phyloP scores from a whole-genome alignment of 2,329 filamentous ascomycete species.

The Ceratocystis cubensis region DNA sequence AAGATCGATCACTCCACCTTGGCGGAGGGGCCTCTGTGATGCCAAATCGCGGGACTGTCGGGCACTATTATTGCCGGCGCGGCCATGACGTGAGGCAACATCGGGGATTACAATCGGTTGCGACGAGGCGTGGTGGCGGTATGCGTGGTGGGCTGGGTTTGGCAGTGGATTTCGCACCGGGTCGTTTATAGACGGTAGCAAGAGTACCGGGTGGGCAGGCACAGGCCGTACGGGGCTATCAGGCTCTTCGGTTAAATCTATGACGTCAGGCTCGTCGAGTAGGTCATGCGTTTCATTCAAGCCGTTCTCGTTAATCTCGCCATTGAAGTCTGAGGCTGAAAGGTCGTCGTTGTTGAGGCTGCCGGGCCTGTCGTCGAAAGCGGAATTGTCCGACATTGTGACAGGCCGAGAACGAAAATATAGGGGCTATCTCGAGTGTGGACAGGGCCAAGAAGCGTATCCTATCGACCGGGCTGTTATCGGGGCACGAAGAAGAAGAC shows the following conservation, averaged over 20 bases:
- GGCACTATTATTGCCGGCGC: neutral
- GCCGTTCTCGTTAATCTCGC: slow-evolving; percentile 28
- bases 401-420: neutral
- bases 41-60: slow-evolving; percentile 1
- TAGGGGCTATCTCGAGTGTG: neutral
- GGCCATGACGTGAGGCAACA: neutral
- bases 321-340: slow-evolving; percentile 21
- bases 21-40: neutral
- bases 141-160: slow-evolving; percentile 31
- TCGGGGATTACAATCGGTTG: neutral
- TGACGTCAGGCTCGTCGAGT: slow-evolving; percentile 28
- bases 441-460: neutral
- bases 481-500: neutral
- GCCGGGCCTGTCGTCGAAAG: neutral
- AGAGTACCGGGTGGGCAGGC: neutral
- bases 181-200: slow-evolving; percentile 27
- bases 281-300: slow-evolving; percentile 12
- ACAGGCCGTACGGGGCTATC: slow-evolving; percentile 32
- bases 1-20: slow-evolving; percentile 37
- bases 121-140: slow-evolving; percentile 15
- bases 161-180: slow-evolving; percentile 31
- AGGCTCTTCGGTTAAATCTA: slow-evolving; percentile 40
- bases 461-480: neutral
- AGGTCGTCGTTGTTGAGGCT: slow-evolving; percentile 4
- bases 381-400: neutral